These are phyloP conservation scores for Yamadazyma endophytica DNA, from an alignment of 805 yeast species.

Conservation along the genomic window DNA sequence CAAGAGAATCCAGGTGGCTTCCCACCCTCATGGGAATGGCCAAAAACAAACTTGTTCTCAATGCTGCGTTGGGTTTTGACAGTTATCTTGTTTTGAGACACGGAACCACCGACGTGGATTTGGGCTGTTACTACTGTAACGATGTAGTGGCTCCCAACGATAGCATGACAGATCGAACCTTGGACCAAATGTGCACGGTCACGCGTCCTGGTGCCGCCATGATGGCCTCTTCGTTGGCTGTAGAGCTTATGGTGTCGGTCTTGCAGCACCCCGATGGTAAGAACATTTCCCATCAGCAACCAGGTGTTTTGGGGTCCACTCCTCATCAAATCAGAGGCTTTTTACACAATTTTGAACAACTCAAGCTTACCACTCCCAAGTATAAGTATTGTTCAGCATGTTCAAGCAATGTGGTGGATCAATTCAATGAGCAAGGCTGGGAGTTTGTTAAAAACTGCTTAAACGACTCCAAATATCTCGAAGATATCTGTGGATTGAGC, in stretches of 20 bases:
- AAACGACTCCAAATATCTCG: slow-evolving; percentile 62
- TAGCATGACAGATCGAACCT: slow-evolving; percentile 77
- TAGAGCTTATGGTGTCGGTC: slow-evolving; percentile 72
- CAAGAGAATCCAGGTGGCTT: slow-evolving; percentile 96
- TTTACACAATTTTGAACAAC: slow-evolving; percentile 57
- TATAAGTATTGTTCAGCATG: slow-evolving; percentile 87
- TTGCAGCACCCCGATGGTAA: slow-evolving; percentile 61
- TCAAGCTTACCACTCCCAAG: slow-evolving; percentile 66
- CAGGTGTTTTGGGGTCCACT: slow-evolving; percentile 52
- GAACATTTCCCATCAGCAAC: slow-evolving; percentile 29
- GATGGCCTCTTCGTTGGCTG: slow-evolving; percentile 82
- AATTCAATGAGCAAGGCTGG: slow-evolving; percentile 63
- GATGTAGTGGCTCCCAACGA: slow-evolving; percentile 94
- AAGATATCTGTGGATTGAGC: slow-evolving; percentile 73
- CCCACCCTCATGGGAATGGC: slow-evolving; percentile 81
- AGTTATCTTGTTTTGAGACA: slow-evolving; percentile 92
- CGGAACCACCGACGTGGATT: slow-evolving; percentile 44
- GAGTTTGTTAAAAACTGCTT: slow-evolving; percentile 72
- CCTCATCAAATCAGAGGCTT: slow-evolving; percentile 95
- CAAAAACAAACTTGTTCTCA: slow-evolving; percentile 68
- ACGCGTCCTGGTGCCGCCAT: slow-evolving; percentile 95
- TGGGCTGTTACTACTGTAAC: slow-evolving; percentile 95
- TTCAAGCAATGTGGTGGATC: slow-evolving; percentile 53
- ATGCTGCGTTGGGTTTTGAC: slow-evolving; percentile 95
- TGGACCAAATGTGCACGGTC: slow-evolving; percentile 98